These are phyloP conservation scores for Trichoderma asperelloides DNA, from an alignment of 495 filamentous ascomycete species.

Conservation along the genomic window DNA sequence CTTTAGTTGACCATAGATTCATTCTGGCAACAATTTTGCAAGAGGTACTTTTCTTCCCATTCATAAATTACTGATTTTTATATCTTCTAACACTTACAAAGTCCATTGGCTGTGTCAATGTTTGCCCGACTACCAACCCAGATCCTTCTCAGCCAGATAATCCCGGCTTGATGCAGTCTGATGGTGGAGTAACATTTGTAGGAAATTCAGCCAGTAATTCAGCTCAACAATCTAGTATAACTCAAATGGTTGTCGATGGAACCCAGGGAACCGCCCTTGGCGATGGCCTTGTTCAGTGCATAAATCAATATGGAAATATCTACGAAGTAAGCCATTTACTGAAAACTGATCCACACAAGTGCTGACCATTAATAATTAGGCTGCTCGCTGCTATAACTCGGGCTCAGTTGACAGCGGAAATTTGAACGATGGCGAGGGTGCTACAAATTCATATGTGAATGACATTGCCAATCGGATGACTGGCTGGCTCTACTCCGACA, in stretches of 20 bases:
- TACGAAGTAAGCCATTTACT: conserved; percentile 17
- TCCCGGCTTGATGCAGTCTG: conserved; percentile 34
- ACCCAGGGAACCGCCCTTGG: conserved; percentile 25
- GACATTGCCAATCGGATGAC: conserved; percentile 50
- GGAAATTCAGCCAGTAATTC: conserved; percentile 17
- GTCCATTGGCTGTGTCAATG: conserved; percentile 33
- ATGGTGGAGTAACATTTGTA: conserved; percentile 18
- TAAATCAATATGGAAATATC: conserved; percentile 21
- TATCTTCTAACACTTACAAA: neutral
- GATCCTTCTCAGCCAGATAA: conserved; percentile 19
- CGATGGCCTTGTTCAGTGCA: conserved; percentile 28
- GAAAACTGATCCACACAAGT: conserved; percentile 12
- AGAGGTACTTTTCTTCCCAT: conserved; percentile 24
- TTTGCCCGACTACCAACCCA: conserved; percentile 28
- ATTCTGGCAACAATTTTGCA: conserved; percentile 45
- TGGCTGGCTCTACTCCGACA: conserved; percentile 24
- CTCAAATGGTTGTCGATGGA: conserved; percentile 31
- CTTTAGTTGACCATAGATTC: conserved; percentile 34
- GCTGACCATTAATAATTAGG: conserved; percentile 26
- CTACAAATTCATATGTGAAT: conserved; percentile 48
- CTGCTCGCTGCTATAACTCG: conserved; percentile 47
- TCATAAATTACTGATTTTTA: neutral
- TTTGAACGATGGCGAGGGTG: conserved; percentile 35
- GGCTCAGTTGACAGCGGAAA: conserved; percentile 36
- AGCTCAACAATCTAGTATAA: conserved; percentile 17